Base-by-base conservation (phyloP, 345 rosid species). In the Aquilaria yunnanensis region DNA sequence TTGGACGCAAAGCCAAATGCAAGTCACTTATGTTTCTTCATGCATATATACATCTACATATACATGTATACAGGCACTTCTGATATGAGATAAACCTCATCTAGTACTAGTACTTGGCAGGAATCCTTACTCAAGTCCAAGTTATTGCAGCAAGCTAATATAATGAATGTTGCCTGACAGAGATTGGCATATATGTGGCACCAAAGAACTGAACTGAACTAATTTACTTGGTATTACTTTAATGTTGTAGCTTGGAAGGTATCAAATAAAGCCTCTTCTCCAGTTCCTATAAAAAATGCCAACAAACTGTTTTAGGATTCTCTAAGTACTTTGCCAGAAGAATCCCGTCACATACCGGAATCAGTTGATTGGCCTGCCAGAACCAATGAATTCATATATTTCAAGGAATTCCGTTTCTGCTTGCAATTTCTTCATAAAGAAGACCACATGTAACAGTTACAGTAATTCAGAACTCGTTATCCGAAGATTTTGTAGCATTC, bases 261-360 rank as follows among this genome's bases (percentile, higher is more conserved):
- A 72, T 68, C 67, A 59, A 55, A 77, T 46, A 66, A 64, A 52
- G 66, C 63, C 78, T 68, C 66, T 63, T 70, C 59, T 70, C 72
- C 59, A 57, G 72, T 85, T 81, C 89, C 83, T 45, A 70, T 76
- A 81, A 77, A 23, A 81, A 83, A 77, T 86, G 90, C 84, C 68
- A 64, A 74, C 63, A 74, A 59, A 75, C 89, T 79, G 68, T 71
- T 73, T 69, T 68, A 73, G 78, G 78, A 77, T 77, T 79, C 73
- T 68, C 67, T 78, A 73, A 69, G 57, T 58, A 61, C 80, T 81
- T 78, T 75, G 70, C 54, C 63, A 52, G 51, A 61, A 70, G 76
- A 72, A 77, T 70, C 80, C 69, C 57, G 63, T 73, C 47, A 72
- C 67, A 59, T 67, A 80, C 73, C 86, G 79, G 75, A 82, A 88